Evolutionary conservation across 352 stramenopile genomes (phyloP), one percentile per base, ranked within the genome.

Genomic region (Pythium brachiatum): DNA sequence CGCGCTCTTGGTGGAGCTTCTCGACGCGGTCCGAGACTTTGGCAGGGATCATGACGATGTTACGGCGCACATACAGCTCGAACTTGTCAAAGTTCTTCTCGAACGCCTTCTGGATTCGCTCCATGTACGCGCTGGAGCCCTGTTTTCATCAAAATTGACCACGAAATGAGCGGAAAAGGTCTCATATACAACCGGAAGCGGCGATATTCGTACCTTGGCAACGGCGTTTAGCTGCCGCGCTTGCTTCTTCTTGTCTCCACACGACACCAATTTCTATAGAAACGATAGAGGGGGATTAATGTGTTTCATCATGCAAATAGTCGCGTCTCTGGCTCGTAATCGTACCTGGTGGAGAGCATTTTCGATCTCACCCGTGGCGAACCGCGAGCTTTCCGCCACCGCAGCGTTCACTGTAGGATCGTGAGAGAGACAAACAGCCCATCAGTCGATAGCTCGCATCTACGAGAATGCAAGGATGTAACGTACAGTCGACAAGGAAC

Each of bases 21-120:
- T 75, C 69, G 26, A 89, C 76, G 29, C 77, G 66, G 27, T 84
- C 71, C n/a, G 38, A 62, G 0, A 93, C 57, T 21, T 73, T 47
- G 0, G 69, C 56, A 0, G 83, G 81, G 39, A 90, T 72, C 9
- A 73, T 73, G 31, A 91, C 80, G 36, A 93, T 88, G 55, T 91
- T 93, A 61, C 84, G 81, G 0, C 78, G 68, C 63, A 91, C 73
- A 44, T 93, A 93, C 9, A 91, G 62, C 60, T 91, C 84, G 50
- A 93, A 88, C 62, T 93, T 93, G 70, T 88, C 80, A 60, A 93
- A 93, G 61, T 93, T 93, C 60, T 86, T 90, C 34, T 81, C 75
- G 47, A 93, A 90, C n/a, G 69, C 71, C 20, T 60, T 66, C 56
- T 86, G 72, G 9, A 93, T 74, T 27, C 77, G 73, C 13, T 70